A percentile compares a stretch with the other conserved stretches of the same genome.
These are phyloP conservation scores for Rhododendron mucronatum DNA, from an alignment of 148 eudicot genomes.

Conservation along the genomic window DNA sequence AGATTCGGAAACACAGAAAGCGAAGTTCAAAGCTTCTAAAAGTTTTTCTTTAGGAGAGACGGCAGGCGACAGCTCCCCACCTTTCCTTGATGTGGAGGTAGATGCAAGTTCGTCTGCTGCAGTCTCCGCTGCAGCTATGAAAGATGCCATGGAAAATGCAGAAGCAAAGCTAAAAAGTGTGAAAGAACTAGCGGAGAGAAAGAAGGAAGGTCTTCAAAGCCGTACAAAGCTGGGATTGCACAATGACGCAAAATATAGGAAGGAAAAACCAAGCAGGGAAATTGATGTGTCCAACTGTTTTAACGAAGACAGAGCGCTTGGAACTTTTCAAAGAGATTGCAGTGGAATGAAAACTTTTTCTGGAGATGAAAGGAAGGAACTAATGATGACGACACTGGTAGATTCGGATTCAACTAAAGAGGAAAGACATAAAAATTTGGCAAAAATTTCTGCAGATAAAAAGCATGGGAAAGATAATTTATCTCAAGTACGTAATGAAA, in stretches of 20 bases:
- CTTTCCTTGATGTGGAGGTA: slow-evolving; percentile 69
- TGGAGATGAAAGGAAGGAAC: slow-evolving; percentile 27
- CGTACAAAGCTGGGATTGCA: slow-evolving; percentile 20
- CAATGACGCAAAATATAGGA: slow-evolving; percentile 21
- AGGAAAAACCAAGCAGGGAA: slow-evolving; percentile 18
- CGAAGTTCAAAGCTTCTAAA: slow-evolving; percentile 39
- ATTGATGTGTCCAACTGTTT: slow-evolving; percentile 11
- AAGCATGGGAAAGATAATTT: slow-evolving; percentile 23
- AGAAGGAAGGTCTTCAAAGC: slow-evolving; percentile 38
- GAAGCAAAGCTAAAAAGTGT: slow-evolving; percentile 57
- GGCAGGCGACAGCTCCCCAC: slow-evolving; percentile 35
- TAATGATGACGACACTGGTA: slow-evolving; percentile 16
- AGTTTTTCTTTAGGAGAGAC: slow-evolving; percentile 38
- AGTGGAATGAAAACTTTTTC: slow-evolving; percentile 19
- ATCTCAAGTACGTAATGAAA: slow-evolving; percentile 29
- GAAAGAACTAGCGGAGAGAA: slow-evolving; percentile 48
- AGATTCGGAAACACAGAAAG: slow-evolving; percentile 18
- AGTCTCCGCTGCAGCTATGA: slow-evolving; percentile 54
- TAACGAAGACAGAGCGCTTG: slow-evolving; percentile 29
- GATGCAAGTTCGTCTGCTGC: slow-evolving; percentile 49
- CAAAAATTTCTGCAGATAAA: slow-evolving; percentile 22
- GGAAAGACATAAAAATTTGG: slow-evolving; percentile 16
- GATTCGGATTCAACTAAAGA: slow-evolving; percentile 22
- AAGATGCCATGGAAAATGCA: slow-evolving; percentile 67
- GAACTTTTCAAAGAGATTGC: slow-evolving; percentile 24